phyloP scores from a whole-genome alignment of 495 filamentous ascomycete genomes.

The Umbilicaria muhlenbergii region DNA sequence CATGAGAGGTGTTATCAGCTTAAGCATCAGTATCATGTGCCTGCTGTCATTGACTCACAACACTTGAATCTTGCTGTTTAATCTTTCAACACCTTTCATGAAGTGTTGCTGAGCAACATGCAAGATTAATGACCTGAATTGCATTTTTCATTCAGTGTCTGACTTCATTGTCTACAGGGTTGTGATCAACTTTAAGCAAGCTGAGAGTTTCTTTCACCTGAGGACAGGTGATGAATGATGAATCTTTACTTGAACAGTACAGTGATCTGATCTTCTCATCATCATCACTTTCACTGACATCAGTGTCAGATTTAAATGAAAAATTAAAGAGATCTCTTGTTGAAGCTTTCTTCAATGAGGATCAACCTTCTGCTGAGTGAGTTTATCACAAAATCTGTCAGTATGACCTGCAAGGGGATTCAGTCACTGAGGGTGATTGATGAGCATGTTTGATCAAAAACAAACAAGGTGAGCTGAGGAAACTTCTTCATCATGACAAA shows the following conservation, averaged over 20 bases:
- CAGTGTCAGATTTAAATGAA: neutral
- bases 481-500: neutral
- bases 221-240: constrained; percentile 22
- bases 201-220: constrained; percentile 10
- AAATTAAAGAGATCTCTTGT: constrained; percentile 5
- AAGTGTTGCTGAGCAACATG: too few relatives aligned
- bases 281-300: neutral
- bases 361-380: constrained; percentile 18
- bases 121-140: too few relatives aligned
- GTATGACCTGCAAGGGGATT: constrained; percentile 13
- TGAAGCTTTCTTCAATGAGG: constrained; percentile 24
- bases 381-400: constrained; percentile 26
- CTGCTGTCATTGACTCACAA: too few relatives aligned
- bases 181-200: constrained; percentile 20
- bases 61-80: too few relatives aligned
- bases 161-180: constrained; percentile 15
- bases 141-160: neutral
- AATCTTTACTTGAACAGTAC: constrained; percentile 22
- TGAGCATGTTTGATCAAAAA: neutral
- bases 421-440: neutral
- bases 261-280: neutral
- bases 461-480: neutral
- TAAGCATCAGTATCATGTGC: too few relatives aligned
- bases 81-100: too few relatives aligned
- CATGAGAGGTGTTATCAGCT: too few relatives aligned